A percentile compares a stretch with the other conserved stretches of the same genome.
phyloP scores from a whole-genome alignment of 75 land plant species.

The Sequoia sempervirens region DNA sequence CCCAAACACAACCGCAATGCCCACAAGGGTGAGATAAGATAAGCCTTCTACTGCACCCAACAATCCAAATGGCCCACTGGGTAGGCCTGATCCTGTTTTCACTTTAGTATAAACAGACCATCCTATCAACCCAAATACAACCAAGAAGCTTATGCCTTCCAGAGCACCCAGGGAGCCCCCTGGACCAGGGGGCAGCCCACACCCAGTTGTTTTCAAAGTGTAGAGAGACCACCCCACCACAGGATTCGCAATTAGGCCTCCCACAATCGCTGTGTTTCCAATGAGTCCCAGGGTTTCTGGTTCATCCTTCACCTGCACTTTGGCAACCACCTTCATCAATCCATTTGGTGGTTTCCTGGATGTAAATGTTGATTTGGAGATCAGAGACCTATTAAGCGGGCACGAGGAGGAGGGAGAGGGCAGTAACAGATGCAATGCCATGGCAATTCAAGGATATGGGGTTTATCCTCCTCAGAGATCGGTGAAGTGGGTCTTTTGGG shows the following conservation, averaged over 20 bases:
- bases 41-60: conserved; percentile 96
- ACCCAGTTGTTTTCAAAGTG: conserved; percentile 91
- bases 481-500: not conserved
- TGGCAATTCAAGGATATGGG: not conserved
- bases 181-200: conserved; percentile 97
- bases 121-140: conserved; percentile 58
- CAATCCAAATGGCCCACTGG: conserved; percentile 82
- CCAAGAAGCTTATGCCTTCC: conserved; percentile 93
- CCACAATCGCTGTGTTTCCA: conserved; percentile 56
- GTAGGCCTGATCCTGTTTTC: conserved; percentile 90
- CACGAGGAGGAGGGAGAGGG: not conserved
- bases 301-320: conserved; percentile 12
- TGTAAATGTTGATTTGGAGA: not conserved
- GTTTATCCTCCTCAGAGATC: not conserved
- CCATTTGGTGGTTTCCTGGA: not conserved
- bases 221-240: conserved; percentile 91
- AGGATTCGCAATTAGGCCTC: conserved; percentile 70
- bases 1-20: conserved; percentile 79
- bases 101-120: conserved; percentile 90
- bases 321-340: not conserved
- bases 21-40: conserved; percentile 71
- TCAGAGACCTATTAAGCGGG: not conserved
- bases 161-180: conserved; percentile 87
- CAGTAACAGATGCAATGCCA: not conserved
- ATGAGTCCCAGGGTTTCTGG: conserved; percentile 10